These are phyloP conservation scores for Blumeria hordei DNA, from an alignment of 2,329 filamentous ascomycete species.

Conservation along the genomic window DNA sequence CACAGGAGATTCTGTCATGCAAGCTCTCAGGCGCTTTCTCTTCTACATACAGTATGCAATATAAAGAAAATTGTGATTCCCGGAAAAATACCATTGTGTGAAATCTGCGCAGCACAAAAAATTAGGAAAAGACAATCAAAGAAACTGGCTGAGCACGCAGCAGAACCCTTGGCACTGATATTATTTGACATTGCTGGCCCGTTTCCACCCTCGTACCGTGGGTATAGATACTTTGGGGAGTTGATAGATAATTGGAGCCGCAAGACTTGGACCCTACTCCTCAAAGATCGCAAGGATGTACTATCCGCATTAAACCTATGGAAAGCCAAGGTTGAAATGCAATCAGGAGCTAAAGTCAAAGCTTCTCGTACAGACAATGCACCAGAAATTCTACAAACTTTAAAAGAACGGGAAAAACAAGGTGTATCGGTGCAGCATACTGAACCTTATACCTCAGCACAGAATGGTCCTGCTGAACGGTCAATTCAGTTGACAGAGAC, in stretches of 20 bases:
- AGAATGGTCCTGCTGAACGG: background rate
- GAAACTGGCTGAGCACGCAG: background rate
- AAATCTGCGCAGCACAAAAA: background rate
- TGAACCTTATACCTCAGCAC: background rate
- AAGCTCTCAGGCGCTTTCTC: background rate
- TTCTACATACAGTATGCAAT: background rate
- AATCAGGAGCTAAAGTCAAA: constrained; percentile 1
- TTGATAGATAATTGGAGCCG: constrained; percentile 1
- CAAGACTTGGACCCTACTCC: background rate
- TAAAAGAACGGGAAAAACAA: background rate
- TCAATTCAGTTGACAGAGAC: background rate
- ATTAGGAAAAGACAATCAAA: constrained; percentile 1
- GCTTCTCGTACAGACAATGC: background rate
- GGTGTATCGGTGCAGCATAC: background rate
- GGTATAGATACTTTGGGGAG: background rate
- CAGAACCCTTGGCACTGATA: background rate
- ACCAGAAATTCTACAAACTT: background rate
- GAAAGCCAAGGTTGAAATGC: background rate
- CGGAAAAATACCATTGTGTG: background rate
- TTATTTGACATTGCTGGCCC: background rate
- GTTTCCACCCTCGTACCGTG: background rate
- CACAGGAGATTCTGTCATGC: background rate
- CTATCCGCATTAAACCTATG: background rate
- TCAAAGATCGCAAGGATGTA: background rate
- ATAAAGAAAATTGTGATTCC: constrained; percentile 1